Evolutionary conservation across 1,284 basidiomycete genomes (phyloP).

Genomic region (Sutorius eximius): DNA sequence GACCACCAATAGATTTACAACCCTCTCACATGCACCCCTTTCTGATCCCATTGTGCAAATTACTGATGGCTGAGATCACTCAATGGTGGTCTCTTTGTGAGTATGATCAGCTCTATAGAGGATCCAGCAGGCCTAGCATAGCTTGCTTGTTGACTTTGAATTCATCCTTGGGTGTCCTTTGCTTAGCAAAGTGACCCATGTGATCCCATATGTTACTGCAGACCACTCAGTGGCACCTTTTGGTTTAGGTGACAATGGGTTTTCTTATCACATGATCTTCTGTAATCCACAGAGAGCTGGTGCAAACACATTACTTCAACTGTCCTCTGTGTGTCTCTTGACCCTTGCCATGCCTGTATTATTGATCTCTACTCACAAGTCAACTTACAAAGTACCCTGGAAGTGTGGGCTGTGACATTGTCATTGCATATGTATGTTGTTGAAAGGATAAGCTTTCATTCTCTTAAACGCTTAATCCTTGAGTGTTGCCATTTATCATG

Average conservation of each 20-base stretch:
- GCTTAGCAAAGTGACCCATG: constrained; percentile 71
- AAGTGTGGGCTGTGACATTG: constrained; percentile 57
- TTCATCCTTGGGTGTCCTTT: constrained; percentile 69
- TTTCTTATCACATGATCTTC: constrained; percentile 77
- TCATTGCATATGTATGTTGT: constrained; percentile 73
- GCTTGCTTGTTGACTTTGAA: constrained; percentile 81
- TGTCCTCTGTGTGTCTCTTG: constrained; percentile 48
- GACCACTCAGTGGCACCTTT: constrained; percentile 6
- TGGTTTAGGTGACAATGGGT: constrained; percentile 85
- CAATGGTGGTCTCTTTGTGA: no score
- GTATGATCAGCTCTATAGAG: no score
- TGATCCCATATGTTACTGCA: neutral
- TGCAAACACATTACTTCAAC: constrained; percentile 83
- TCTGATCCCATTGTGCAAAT: no score
- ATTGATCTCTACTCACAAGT: constrained; percentile 37
- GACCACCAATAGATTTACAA: no score
- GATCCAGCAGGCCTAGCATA: constrained; percentile 88
- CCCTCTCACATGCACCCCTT: no score
- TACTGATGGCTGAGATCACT: no score
- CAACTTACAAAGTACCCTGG: constrained; percentile 70
- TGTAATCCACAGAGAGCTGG: constrained; percentile 59
- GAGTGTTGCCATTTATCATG: no score
- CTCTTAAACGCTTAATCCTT: no score
- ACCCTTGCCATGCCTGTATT: neutral
- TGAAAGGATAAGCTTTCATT: no score